phyloP scores from a whole-genome alignment of 2,329 filamentous ascomycete genomes.

The Bipolaris zeicola region DNA sequence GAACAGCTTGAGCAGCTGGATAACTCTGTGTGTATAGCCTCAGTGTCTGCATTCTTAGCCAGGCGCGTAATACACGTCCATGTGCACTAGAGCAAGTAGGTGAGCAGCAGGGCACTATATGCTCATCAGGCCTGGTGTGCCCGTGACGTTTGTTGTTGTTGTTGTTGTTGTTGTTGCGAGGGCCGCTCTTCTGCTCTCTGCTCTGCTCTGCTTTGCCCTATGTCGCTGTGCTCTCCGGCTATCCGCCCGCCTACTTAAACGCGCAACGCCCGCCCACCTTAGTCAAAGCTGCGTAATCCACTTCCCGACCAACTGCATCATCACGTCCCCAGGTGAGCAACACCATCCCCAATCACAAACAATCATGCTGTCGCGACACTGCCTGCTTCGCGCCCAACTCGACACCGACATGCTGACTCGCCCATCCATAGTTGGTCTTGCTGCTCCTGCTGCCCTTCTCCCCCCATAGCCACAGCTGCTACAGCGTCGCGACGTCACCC shows the following conservation, averaged over 20 bases:
- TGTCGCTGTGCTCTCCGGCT: conserved; percentile 5
- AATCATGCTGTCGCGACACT: conserved; percentile 14
- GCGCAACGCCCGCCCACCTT: conserved; percentile 20
- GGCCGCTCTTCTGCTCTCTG: too few relatives aligned
- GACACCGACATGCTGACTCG: conserved; percentile 19
- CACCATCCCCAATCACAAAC: conserved; percentile 5
- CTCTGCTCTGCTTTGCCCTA: neutral
- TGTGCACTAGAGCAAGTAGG: too few relatives aligned
- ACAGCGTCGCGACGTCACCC: conserved; percentile 18
- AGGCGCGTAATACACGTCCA: too few relatives aligned
- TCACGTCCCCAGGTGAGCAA: conserved; percentile 30
- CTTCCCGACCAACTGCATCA: conserved; percentile 25
- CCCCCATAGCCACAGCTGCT: conserved; percentile 6
- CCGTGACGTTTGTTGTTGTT: too few relatives aligned
- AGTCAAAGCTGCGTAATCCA: conserved; percentile 31
- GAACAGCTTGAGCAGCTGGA: conserved; percentile 4
- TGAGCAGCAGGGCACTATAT: too few relatives aligned
- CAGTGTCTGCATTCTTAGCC: too few relatives aligned
- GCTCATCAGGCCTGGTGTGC: too few relatives aligned
- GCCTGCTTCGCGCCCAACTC: conserved; percentile 14
- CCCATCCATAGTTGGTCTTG: conserved; percentile 1
- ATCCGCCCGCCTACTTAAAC: conserved; percentile 16
- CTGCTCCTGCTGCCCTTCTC: neutral
- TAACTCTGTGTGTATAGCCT: too few relatives aligned
- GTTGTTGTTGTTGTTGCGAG: too few relatives aligned